phyloP scores from a whole-genome alignment of 2,329 filamentous ascomycete species.

The Stromatinia cepivora region DNA sequence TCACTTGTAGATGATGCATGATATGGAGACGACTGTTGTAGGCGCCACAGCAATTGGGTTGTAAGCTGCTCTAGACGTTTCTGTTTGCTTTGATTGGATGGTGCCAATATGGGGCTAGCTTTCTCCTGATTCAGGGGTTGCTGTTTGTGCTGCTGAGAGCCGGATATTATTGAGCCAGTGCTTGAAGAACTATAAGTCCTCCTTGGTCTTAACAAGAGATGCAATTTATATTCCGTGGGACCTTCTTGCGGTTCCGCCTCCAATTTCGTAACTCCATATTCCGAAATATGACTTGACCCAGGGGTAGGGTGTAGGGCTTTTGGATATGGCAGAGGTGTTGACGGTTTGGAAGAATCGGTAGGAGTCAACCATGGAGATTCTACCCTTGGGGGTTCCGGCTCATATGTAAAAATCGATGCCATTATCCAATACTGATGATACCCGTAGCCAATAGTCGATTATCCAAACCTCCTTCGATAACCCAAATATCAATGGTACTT shows the following conservation, averaged over 20 bases:
- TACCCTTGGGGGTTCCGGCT: constrained; percentile 82
- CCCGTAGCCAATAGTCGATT: background rate
- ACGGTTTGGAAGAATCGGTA: constrained; percentile 41
- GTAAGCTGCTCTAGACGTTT: constrained; percentile 87
- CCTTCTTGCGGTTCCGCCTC: constrained; percentile 92
- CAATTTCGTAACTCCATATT: constrained; percentile 71
- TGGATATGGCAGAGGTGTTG: constrained; percentile 33
- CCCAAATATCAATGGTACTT: background rate
- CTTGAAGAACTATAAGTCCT: constrained; percentile 72
- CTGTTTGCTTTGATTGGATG: constrained; percentile 67
- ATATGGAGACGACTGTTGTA: constrained; percentile 92
- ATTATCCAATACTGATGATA: constrained; percentile 47
- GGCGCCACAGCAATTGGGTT: constrained; percentile 89
- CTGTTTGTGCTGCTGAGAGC: constrained; percentile 37
- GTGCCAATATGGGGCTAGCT: constrained; percentile 30
- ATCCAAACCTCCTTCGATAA: background rate
- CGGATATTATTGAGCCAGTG: constrained; percentile 55
- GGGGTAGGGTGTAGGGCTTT: constrained; percentile 23
- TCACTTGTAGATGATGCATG: constrained; percentile 78
- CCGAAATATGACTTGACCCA: constrained; percentile 50
- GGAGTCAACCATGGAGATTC: constrained; percentile 84
- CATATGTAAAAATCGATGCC: constrained; percentile 96
- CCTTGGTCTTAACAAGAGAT: constrained; percentile 78
- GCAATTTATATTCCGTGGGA: constrained; percentile 94
- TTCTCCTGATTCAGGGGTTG: constrained; percentile 28